These are phyloP conservation scores for Peribolospora baueri DNA, from an alignment of 768 basidiomycete species.

Conservation along the genomic window DNA sequence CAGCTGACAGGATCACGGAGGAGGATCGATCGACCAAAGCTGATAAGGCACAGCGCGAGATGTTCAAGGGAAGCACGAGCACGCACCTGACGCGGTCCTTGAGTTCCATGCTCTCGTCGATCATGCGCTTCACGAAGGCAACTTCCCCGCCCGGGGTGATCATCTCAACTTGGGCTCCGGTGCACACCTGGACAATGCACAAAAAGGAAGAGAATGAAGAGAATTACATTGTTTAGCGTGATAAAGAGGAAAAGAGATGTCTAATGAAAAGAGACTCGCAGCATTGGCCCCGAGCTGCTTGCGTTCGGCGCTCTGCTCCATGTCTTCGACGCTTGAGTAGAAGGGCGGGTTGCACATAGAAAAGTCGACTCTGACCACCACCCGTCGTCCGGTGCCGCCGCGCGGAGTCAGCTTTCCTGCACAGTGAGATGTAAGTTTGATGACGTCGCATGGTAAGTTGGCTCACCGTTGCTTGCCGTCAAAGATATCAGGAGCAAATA, in stretches of 20 bases:
- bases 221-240: not conserved
- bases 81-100: constrained; percentile 35
- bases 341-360: constrained; percentile 96
- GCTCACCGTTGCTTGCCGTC: not conserved
- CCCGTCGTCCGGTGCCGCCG: not conserved
- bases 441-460: too few relatives aligned
- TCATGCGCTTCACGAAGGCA: constrained; percentile 49
- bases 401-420: not conserved
- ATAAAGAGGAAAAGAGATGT: not conserved
- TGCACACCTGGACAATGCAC: constrained; percentile 38
- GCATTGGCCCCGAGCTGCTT: constrained; percentile 49
- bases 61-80: not conserved
- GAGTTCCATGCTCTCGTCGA: constrained; percentile 39
- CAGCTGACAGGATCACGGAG: constrained; percentile 28
- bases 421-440: not conserved
- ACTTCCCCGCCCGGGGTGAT: constrained; percentile 69
- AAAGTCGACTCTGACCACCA: constrained; percentile 34
- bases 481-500: constrained; percentile 26
- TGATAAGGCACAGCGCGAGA: not conserved
- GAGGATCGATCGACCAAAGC: not conserved
- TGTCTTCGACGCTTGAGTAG: constrained; percentile 50
- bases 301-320: constrained; percentile 30
- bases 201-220: not conserved
- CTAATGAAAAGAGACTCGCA: constrained; percentile 24
- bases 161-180: constrained; percentile 68